phyloP scores from a whole-genome alignment of 257 asterid genomes.

The Gentiana dahurica region DNA sequence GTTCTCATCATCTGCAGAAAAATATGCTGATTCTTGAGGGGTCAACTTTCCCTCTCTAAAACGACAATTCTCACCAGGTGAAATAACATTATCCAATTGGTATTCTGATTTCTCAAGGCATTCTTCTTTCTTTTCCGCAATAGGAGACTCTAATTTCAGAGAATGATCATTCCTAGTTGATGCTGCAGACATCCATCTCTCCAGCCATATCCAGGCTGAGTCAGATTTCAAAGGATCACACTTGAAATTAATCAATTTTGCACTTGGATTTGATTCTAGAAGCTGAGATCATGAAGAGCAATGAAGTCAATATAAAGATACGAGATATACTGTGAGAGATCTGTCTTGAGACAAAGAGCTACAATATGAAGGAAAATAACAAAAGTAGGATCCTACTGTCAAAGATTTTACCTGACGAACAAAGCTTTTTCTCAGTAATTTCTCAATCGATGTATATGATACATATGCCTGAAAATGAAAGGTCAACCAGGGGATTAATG shows the following conservation, averaged over 20 bases:
- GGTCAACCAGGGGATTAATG: no score
- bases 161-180: constrained; percentile 32
- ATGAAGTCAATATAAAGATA: constrained; percentile 13
- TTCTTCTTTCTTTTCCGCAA: constrained; percentile 12
- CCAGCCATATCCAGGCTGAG: constrained; percentile 94
- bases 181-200: constrained; percentile 86
- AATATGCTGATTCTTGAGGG: constrained; percentile 13
- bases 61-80: constrained; percentile 13
- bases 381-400: not conserved
- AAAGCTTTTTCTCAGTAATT: no score
- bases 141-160: constrained; percentile 6
- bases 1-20: constrained; percentile 23
- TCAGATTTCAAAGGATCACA: constrained; percentile 84
- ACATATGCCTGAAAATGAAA: no score
- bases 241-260: constrained; percentile 53
- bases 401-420: not conserved
- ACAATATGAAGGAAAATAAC: not conserved
- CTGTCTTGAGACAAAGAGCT: not conserved
- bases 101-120: constrained; percentile 9
- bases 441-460: no score
- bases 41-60: constrained; percentile 7
- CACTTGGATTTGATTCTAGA: constrained; percentile 56
- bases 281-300: constrained; percentile 39
- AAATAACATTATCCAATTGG: constrained; percentile 13
- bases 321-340: not conserved